Evolutionary conservation across 163 green algal species (phyloP).

Genomic region (Volvox carteri): DNA sequence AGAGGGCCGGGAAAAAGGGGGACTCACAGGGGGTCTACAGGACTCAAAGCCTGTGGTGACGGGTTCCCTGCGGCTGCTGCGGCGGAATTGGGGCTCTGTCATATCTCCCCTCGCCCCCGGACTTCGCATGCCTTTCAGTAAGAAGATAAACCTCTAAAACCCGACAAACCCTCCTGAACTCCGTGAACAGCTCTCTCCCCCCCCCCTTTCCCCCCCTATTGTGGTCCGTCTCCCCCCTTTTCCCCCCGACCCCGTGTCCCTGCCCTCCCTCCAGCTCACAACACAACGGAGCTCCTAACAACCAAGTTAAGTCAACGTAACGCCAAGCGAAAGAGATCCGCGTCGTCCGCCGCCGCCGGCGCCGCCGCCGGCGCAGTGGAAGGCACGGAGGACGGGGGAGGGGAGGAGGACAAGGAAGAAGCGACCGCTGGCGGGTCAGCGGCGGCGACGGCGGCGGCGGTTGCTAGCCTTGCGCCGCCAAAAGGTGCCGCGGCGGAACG

Average conservation of each 20-base stretch:
- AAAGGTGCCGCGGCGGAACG: too few species aligned
- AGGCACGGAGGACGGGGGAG: background rate
- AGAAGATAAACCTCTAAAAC: too few species aligned
- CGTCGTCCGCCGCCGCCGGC: background rate
- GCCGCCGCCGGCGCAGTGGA: background rate
- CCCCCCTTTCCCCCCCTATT: background rate
- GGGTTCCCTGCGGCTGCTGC: too few species aligned
- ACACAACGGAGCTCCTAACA: constrained; percentile 37
- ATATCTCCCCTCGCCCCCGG: too few species aligned
- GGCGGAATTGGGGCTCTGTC: too few species aligned
- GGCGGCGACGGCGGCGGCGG: background rate
- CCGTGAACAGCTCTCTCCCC: too few species aligned
- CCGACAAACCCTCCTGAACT: too few species aligned
- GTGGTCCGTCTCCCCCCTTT: background rate
- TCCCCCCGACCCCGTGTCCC: background rate
- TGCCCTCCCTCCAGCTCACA: constrained; percentile 18
- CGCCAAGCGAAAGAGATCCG: constrained; percentile 30
- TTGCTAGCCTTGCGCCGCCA: too few species aligned
- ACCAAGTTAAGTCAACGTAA: background rate
- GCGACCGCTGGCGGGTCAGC: background rate
- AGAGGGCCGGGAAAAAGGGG: too few species aligned
- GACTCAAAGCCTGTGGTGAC: too few species aligned
- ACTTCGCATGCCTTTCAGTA: too few species aligned
- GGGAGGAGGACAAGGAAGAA: background rate
- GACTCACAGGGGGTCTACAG: too few species aligned